Percentiles rank a stretch among this genome's conserved stretches.
phyloP scores from a whole-genome alignment of 441 rosid genomes.

The Populus hybrid region DNA sequence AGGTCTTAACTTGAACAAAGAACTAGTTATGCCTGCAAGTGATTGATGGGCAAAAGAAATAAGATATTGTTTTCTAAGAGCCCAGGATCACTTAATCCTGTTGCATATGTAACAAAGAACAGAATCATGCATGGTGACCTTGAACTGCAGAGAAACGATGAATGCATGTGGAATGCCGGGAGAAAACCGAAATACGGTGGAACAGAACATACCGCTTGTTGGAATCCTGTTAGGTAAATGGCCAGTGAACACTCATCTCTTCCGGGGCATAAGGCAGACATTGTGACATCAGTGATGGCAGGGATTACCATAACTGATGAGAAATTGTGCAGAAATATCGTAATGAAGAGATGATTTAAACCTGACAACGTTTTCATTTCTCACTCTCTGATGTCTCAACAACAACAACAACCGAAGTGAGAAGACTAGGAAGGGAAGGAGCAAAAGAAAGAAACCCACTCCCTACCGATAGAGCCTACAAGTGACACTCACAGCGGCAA shows the following conservation, averaged over 20 bases:
- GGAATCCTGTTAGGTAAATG: conserved; percentile 47
- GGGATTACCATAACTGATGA: conserved; percentile 40
- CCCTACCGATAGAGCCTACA: neutral
- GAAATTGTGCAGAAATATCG: conserved; percentile 36
- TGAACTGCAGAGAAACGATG: neutral
- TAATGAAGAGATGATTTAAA: conserved; percentile 38
- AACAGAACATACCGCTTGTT: conserved; percentile 33
- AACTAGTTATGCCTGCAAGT: neutral
- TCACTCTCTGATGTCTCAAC: conserved; percentile 1
- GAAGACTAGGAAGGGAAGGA: neutral
- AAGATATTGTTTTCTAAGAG: neutral
- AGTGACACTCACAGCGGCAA: conserved; percentile 4
- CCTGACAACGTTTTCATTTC: conserved; percentile 16
- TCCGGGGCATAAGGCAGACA: conserved; percentile 47
- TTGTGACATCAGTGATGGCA: conserved; percentile 47
- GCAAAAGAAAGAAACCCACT: neutral
- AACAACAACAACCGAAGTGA: neutral
- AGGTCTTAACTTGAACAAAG: neutral
- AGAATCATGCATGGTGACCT: neutral
- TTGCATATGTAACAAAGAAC: neutral
- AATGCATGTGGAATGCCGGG: neutral
- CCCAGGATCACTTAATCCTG: too few species aligned
- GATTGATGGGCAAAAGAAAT: neutral
- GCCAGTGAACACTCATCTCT: conserved; percentile 43
- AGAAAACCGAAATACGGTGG: neutral